Conservation (phyloP, 2,329 filamentous ascomycete genomes). For the Neonectria hederae region DNA sequence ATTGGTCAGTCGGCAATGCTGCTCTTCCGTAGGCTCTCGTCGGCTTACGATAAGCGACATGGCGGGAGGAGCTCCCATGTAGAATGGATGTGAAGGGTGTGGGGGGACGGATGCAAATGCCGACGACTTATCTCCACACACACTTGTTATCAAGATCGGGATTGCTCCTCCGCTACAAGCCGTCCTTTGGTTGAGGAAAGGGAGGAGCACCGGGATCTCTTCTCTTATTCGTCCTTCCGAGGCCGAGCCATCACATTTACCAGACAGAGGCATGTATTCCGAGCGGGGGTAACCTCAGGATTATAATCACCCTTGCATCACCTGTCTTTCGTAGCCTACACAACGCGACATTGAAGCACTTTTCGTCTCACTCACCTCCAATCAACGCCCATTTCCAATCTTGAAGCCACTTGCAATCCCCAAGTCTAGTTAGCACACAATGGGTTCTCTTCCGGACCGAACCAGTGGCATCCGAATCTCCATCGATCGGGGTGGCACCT, state of each 20-base stretch:
- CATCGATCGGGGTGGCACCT: slow-evolving; percentile 83
- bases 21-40: background rate
- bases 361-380: background rate
- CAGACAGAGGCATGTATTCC: background rate
- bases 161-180: background rate
- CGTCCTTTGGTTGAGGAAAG: background rate
- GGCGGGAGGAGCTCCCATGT: background rate
- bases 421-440: background rate
- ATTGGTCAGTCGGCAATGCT: background rate
- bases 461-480: slow-evolving; percentile 74
- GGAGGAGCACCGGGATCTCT: background rate
- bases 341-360: background rate
- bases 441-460: slow-evolving; percentile 22
- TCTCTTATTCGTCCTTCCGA: background rate
- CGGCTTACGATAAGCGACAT: background rate
- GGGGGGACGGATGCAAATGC: background rate
- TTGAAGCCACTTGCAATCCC: background rate
- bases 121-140: background rate
- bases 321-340: background rate
- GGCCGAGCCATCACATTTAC: background rate
- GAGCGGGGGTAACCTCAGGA: background rate
- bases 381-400: background rate
- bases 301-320: background rate
- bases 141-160: background rate
- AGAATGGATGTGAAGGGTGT: slow-evolving; percentile 1